Conservation (phyloP, 192 early-diverging fungal species). For the Neocallimastix lanati region DNA sequence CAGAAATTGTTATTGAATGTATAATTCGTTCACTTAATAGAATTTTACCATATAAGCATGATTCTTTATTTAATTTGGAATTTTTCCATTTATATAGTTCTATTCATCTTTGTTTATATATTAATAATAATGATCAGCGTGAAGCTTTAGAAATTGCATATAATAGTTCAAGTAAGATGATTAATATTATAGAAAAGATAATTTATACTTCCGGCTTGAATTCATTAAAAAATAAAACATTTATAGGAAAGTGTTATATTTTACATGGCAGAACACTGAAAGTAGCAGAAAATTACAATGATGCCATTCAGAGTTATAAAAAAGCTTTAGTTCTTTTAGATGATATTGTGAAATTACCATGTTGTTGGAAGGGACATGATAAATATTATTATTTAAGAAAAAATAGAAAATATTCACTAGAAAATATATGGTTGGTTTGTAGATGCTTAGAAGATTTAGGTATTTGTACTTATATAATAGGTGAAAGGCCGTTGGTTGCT, state of each 20-base stretch:
- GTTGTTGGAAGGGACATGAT: background rate
- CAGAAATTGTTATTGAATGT: background rate
- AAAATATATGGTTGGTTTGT: background rate
- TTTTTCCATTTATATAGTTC: background rate
- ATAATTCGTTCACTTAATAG: background rate
- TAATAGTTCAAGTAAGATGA: background rate
- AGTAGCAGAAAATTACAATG: background rate
- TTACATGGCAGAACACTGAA: background rate
- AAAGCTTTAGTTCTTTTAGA: background rate
- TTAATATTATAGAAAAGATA: background rate
- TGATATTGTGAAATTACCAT: background rate
- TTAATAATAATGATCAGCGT: background rate
- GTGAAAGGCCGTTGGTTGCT: background rate
- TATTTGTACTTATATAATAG: background rate
- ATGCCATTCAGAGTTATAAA: background rate
- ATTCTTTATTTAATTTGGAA: background rate
- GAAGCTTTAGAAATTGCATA: background rate
- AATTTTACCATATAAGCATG: background rate
- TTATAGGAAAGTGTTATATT: background rate
- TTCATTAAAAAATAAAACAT: background rate
- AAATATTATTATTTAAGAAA: background rate
- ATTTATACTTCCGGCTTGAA: background rate
- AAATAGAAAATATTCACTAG: background rate
- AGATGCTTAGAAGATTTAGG: background rate
- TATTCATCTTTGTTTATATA: background rate